Evolutionary conservation across 345 rosid species (phyloP).

Genomic region (Eucalyptus polyanthemos): DNA sequence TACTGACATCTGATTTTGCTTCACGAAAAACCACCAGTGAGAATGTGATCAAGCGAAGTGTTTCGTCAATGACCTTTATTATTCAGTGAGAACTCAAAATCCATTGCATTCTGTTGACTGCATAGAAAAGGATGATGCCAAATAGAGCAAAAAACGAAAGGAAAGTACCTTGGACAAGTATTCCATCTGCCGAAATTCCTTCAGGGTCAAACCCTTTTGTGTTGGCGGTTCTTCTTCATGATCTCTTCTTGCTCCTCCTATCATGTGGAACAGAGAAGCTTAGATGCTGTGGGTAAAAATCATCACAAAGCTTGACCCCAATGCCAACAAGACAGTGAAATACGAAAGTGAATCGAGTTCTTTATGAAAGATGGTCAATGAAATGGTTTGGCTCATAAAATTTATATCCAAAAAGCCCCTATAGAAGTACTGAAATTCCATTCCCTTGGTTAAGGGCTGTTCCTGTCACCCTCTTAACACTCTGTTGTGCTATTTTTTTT

Average conservation of each 20-base stretch:
- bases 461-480: neutral
- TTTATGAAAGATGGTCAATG: neutral
- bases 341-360: neutral
- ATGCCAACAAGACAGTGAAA: neutral
- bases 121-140: neutral
- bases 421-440: neutral
- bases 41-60: constrained; percentile 64
- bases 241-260: constrained; percentile 73
- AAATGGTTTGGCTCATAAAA: neutral
- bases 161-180: constrained; percentile 53
- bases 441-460: neutral
- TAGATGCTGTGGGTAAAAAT: neutral
- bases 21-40: constrained; percentile 72
- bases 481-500: neutral
- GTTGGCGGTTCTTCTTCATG: constrained; percentile 14
- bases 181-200: constrained; percentile 66
- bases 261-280: neutral
- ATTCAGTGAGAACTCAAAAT: neutral
- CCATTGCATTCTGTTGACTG: neutral
- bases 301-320: neutral
- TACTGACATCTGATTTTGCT: constrained; percentile 40
- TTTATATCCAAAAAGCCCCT: neutral
- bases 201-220: constrained; percentile 42
- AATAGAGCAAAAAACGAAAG: neutral
- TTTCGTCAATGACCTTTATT: constrained; percentile 72